phyloP scores from a whole-genome alignment of 306 rosid species.

The Medicago truncatula region MtrunA17r5.0-ANR NC_053043.1:46701501-46702000 shows the following conservation, averaged over 20 bases:
- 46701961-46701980: background rate
- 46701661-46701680: slow-evolving; percentile 54
- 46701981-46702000: background rate
- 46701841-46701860: slow-evolving; percentile 61
- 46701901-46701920: background rate
- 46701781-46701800: slow-evolving; percentile 44
- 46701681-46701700: slow-evolving; percentile 23
- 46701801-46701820: slow-evolving; percentile 49
- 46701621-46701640: slow-evolving; percentile 90
- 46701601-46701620: slow-evolving; percentile 79
- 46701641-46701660: slow-evolving; percentile 97
- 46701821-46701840: slow-evolving; percentile 46
- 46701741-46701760: slow-evolving; percentile 51
- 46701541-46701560: slow-evolving; percentile 38
- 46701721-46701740: slow-evolving; percentile 67
- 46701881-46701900: slow-evolving; percentile 52
- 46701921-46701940: slow-evolving; percentile 12
- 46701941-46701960: slow-evolving; percentile 6
- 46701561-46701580: slow-evolving; percentile 57
- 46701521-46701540: slow-evolving; percentile 43
- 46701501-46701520: slow-evolving; percentile 51
- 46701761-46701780: slow-evolving; percentile 47
- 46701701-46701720: slow-evolving; percentile 45
- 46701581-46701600: slow-evolving; percentile 73
- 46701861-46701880: slow-evolving; percentile 86